Base-by-base conservation (phyloP, 1,139 yeast genomes). In the Arxiozyma bovina region DNA sequence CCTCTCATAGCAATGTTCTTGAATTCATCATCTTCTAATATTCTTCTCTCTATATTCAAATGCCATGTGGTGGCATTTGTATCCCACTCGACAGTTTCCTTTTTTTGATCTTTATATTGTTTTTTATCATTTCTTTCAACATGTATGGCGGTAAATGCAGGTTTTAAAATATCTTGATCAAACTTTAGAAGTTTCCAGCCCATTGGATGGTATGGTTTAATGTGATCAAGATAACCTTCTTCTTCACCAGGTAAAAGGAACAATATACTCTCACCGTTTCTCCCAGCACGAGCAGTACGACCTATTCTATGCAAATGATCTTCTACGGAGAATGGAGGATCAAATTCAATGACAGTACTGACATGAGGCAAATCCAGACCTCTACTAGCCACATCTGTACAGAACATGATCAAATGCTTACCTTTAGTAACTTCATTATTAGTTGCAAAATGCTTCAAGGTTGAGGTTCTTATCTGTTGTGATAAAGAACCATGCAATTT, bases 61-160 rank as follows among this genome's bases (percentile, higher is more conserved):
- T 93, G 99, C 94, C 96, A 91, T 1, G 96, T 89, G 0, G 99
- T 93, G 3, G 97, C 99, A 66, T 87, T 91, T 38, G 84, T 82
- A 69, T 91, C 97, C 98, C 98, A 94, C 20, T 74, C 77, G 47
- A 68, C 69, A 25, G 55, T 54, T 47, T 66, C 69, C 42, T 56
- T 76, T 71, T 57, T 70, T 61, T 61, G 72, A 9, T 54, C 55
- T 42, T 54, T 58, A 18, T 51, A 57, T 21, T 70, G 53, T 21
- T 51, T 57, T 7, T 52, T 55, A 52, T 67, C 72, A 53, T 58
- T 69, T 59, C 70, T 64, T 53, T 70, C 72, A 0, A 74, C 74
- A 50, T 70, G 74, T 7, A 63, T 63, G 47, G 73, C 74, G 11
- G 80, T 84, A 70, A 87, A 88, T 0, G 91, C 90, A 11, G 76